phyloP scores from a whole-genome alignment of 805 yeast genomes.

The Kockiozyma suomiensis region DNA sequence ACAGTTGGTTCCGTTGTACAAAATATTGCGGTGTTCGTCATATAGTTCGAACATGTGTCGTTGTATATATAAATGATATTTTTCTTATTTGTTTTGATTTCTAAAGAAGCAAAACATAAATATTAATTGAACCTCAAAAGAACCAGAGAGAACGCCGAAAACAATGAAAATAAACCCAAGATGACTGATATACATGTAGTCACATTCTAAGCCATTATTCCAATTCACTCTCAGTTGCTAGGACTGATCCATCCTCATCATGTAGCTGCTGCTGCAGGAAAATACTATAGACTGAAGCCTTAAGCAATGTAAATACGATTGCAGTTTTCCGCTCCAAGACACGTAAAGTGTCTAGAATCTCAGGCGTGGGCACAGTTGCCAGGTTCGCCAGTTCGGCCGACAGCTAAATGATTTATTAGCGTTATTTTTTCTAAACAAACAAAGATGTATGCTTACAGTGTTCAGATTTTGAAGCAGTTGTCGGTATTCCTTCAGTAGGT shows the following conservation, averaged over 20 bases:
- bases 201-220: background rate
- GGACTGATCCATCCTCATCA: slow-evolving; percentile 25
- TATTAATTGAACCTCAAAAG: background rate
- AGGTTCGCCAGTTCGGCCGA: slow-evolving; percentile 21
- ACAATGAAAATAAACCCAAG: background rate
- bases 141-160: background rate
- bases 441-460: slow-evolving; percentile 8
- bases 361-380: slow-evolving; percentile 35
- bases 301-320: slow-evolving; percentile 64
- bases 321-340: slow-evolving; percentile 65
- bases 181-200: background rate
- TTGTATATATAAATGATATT: background rate
- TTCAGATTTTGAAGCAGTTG: slow-evolving; percentile 15
- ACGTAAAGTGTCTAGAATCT: slow-evolving; percentile 55
- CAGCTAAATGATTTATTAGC: slow-evolving; percentile 9
- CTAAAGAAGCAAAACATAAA: background rate
- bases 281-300: slow-evolving; percentile 70
- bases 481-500: slow-evolving; percentile 25
- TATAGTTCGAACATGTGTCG: background rate
- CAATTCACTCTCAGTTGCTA: background rate
- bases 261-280: slow-evolving; percentile 51
- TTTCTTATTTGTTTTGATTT: background rate
- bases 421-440: background rate
- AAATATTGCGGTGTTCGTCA: background rate
- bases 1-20: background rate